phyloP scores from a whole-genome alignment of 2,329 filamentous ascomycete species.

The Periconia macrospinosa region DNA sequence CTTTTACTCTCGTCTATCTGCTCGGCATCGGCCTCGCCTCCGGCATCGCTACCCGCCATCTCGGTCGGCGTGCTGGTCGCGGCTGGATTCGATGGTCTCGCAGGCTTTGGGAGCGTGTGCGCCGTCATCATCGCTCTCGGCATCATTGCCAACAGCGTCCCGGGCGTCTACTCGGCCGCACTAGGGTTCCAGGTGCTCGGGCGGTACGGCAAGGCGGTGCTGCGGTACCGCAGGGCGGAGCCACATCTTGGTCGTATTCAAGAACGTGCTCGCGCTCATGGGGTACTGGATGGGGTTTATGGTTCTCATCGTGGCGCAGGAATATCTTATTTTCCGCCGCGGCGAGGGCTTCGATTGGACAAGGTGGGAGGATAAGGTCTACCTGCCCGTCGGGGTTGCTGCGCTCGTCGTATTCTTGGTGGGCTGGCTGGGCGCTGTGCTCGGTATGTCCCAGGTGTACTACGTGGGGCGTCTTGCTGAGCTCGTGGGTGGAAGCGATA shows the following conservation, averaged over 20 bases:
- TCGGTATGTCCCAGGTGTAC: slow-evolving; percentile 74
- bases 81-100: slow-evolving; percentile 64
- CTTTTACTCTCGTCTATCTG: slow-evolving; percentile 49
- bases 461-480: slow-evolving; percentile 66
- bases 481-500: slow-evolving; percentile 62
- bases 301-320: slow-evolving; percentile 65
- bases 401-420: slow-evolving; percentile 65
- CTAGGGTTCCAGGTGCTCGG: slow-evolving; percentile 68
- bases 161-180: slow-evolving; percentile 68
- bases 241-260: slow-evolving; percentile 65
- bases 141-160: slow-evolving; percentile 71
- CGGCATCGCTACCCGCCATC: slow-evolving; percentile 21
- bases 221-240: slow-evolving; percentile 69
- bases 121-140: slow-evolving; percentile 66
- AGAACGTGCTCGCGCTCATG: slow-evolving; percentile 66
- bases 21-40: slow-evolving; percentile 72
- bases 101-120: slow-evolving; percentile 73
- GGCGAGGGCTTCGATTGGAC: slow-evolving; percentile 60
- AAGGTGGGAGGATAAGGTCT: slow-evolving; percentile 59
- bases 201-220: slow-evolving; percentile 61
- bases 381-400: slow-evolving; percentile 65
- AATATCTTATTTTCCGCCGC: slow-evolving; percentile 69
- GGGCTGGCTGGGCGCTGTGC: slow-evolving; percentile 66
- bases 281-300: slow-evolving; percentile 77
- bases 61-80: slow-evolving; percentile 69